A percentile compares a stretch with the other conserved stretches of the same genome.
Evolutionary conservation across 225 moss, liverwort and hornwort species (phyloP).

Genomic region (Takakia lepidozioides): DNA sequence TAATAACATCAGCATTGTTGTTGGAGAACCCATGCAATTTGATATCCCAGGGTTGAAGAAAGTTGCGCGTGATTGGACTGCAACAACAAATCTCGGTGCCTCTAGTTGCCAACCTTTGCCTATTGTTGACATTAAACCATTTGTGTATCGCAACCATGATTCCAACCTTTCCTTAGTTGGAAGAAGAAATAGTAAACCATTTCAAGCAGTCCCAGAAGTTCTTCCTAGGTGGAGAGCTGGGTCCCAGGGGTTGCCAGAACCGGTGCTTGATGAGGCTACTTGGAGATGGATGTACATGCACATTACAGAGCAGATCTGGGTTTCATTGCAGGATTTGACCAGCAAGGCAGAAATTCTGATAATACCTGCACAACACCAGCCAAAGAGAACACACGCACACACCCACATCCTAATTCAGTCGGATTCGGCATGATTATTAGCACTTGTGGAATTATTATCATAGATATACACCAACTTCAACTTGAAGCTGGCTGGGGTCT

Average conservation of each 20-base stretch:
- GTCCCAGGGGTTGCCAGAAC: conserved; percentile 16
- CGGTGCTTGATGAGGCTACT: conserved; percentile 48
- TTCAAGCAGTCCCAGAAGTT: conserved; percentile 16
- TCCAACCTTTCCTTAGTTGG: conserved; percentile 23
- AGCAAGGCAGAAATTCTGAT: conserved; percentile 50
- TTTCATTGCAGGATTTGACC: conserved; percentile 50
- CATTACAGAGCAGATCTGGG: conserved; percentile 67
- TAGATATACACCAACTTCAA: too few species aligned
- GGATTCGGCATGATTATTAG: too few species aligned
- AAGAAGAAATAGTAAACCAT: conserved; percentile 19
- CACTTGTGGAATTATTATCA: too few species aligned
- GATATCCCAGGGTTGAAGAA: conserved; percentile 56
- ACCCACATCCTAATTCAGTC: too few species aligned
- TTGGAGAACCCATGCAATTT: conserved; percentile 92
- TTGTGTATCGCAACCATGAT: conserved; percentile 15
- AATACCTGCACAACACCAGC: too few species aligned
- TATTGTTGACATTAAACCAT: conserved; percentile 14
- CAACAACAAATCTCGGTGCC: conserved; percentile 10
- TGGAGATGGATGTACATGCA: conserved; percentile 76
- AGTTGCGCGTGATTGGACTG: conserved; percentile 37
- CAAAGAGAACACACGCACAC: too few species aligned
- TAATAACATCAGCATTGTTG: conserved; percentile 69
- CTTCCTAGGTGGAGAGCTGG: conserved; percentile 10
- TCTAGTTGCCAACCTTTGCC: conserved; percentile 9
- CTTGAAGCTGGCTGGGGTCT: too few species aligned